Percentiles rank a stretch among this genome's conserved stretches.
Conservation (phyloP, 129 eudicot species). For the Flaveria robusta region DNA sequence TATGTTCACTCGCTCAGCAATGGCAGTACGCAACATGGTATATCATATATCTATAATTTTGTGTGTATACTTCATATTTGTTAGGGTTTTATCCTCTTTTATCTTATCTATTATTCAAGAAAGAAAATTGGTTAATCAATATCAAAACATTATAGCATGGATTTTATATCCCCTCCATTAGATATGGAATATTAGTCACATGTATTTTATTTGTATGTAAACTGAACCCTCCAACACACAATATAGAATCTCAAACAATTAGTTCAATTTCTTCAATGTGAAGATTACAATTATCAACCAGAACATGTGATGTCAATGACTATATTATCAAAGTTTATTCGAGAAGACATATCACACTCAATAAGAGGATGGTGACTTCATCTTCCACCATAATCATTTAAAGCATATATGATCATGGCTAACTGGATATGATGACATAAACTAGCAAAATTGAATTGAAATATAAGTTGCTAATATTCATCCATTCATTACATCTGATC, state of each 20-base stretch:
- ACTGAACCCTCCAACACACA: neutral
- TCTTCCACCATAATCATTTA: too few species aligned
- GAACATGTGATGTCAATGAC: neutral
- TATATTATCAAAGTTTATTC: too few species aligned
- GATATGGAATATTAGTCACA: neutral
- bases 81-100: too few species aligned
- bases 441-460: constrained; percentile 5
- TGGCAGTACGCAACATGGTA: too few species aligned
- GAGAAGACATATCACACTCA: too few species aligned
- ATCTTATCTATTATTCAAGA: too few species aligned
- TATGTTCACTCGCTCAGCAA: too few species aligned
- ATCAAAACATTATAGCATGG: neutral
- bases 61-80: too few species aligned
- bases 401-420: neutral
- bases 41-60: too few species aligned
- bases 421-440: neutral
- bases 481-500: constrained; percentile 33
- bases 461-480: constrained; percentile 30
- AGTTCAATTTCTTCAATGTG: neutral
- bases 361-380: too few species aligned
- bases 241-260: neutral
- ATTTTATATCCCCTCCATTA: neutral
- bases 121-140: neutral
- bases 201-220: neutral
- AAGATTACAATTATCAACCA: neutral